phyloP scores from a whole-genome alignment of 345 rosid species.

The Dovyalis caffra region DNA sequence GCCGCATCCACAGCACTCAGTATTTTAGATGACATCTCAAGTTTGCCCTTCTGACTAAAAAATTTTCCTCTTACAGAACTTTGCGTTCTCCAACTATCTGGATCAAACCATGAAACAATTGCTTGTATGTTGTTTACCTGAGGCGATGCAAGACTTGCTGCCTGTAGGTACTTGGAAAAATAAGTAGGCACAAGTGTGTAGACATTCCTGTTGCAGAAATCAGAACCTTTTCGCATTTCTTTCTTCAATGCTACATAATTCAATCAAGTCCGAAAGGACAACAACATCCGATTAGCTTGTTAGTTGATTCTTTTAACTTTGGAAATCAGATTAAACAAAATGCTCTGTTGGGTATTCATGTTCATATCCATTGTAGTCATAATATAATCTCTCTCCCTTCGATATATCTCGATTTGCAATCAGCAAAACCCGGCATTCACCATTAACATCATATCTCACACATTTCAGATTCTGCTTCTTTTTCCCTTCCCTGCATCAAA shows the following conservation, averaged over 20 bases:
- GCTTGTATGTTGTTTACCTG: not conserved
- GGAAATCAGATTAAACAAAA: slow-evolving; percentile 15
- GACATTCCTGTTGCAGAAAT: not conserved
- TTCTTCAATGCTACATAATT: not conserved
- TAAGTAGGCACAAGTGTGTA: not conserved
- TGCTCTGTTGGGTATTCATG: slow-evolving; percentile 34
- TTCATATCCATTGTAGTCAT: slow-evolving; percentile 32
- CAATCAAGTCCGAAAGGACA: not conserved
- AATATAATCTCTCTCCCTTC: slow-evolving; percentile 29
- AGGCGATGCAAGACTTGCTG: not conserved
- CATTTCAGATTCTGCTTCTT: slow-evolving; percentile 39
- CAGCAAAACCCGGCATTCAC: slow-evolving; percentile 29
- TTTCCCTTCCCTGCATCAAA: slow-evolving; percentile 28
- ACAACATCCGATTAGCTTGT: not conserved
- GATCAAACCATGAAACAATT: not conserved
- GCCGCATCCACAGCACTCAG: not conserved
- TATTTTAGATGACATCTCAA: not conserved
- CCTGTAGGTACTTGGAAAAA: not conserved
- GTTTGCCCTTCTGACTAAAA: not conserved
- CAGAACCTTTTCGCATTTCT: not conserved
- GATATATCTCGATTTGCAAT: slow-evolving; percentile 31
- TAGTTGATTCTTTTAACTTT: not conserved
- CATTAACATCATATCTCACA: slow-evolving; percentile 28
- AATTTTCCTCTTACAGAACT: not conserved
- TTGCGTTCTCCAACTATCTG: not conserved